Evolutionary conservation across 495 filamentous ascomycete species (phyloP).

Genomic region (Aspergillus nidulans): DNA sequence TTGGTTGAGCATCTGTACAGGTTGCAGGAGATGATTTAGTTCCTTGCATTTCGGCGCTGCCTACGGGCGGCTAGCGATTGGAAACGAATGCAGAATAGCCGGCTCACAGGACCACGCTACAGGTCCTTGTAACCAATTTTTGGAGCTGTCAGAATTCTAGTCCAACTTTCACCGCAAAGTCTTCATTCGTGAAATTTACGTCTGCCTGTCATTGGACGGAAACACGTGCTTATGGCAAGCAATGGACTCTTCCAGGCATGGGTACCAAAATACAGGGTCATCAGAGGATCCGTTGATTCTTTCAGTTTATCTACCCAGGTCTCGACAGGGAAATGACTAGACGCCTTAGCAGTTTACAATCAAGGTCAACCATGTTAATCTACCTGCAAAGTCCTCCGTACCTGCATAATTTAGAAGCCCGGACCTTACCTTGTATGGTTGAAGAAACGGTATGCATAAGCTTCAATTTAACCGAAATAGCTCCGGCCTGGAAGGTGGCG

Average conservation of each 20-base stretch:
- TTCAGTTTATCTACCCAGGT: not conserved
- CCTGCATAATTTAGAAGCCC: slow-evolving; percentile 17
- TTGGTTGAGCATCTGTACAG: not conserved
- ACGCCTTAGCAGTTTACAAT: slow-evolving; percentile 8
- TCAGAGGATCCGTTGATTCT: not conserved
- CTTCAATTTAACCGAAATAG: not conserved
- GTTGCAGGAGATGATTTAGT: not conserved
- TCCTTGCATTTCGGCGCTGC: not conserved
- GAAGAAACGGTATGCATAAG: slow-evolving; percentile 7
- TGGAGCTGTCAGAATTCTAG: not conserved
- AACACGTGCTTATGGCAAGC: not conserved
- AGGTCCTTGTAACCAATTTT: not conserved
- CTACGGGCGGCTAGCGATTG: slow-evolving; percentile 4
- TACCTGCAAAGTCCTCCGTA: slow-evolving; percentile 15
- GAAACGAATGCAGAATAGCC: not conserved
- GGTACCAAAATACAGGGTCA: not conserved
- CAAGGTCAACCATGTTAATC: slow-evolving; percentile 21
- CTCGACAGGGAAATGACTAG: slow-evolving; percentile 10
- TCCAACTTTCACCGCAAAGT: not conserved
- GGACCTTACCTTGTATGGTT: slow-evolving; percentile 6
- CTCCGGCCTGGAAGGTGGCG: not conserved
- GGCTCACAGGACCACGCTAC: slow-evolving; percentile 3
- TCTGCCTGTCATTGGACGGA: not conserved
- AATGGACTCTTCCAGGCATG: not conserved
- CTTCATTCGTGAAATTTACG: not conserved